Percentiles rank a stretch among this genome's conserved stretches.
Conservation (phyloP, 148 eudicot species). For the Dianthus caryophyllus region DNA sequence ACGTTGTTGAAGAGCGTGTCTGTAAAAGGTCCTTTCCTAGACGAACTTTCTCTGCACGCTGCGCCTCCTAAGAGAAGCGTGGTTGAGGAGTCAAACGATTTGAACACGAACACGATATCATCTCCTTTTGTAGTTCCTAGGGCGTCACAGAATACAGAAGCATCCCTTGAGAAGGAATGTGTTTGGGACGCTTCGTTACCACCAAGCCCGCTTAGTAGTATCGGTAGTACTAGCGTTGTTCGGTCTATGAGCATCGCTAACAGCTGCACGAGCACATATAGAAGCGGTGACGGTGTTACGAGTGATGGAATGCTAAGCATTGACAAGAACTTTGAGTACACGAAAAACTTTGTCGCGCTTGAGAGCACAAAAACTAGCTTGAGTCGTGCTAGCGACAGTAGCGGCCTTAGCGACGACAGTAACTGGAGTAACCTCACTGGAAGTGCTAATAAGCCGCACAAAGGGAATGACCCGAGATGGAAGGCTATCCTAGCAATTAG, state of each 20-base stretch:
- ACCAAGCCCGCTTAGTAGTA: slow-evolving; percentile 84
- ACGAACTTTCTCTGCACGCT: slow-evolving; percentile 51
- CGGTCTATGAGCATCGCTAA: slow-evolving; percentile 79
- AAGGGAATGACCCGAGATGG: slow-evolving; percentile 92
- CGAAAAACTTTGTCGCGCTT: slow-evolving; percentile 53
- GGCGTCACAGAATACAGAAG: slow-evolving; percentile 53
- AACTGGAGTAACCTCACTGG: slow-evolving; percentile 91
- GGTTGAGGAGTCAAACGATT: slow-evolving; percentile 48
- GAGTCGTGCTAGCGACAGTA: slow-evolving; percentile 86
- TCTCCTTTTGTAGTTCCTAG: slow-evolving; percentile 41
- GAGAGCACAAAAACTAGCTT: slow-evolving; percentile 86
- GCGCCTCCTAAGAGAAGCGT: slow-evolving; percentile 42
- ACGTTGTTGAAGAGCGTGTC: slow-evolving; percentile 60
- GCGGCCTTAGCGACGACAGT: slow-evolving; percentile 92
- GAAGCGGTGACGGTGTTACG: slow-evolving; percentile 56
- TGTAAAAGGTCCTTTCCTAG: slow-evolving; percentile 63
- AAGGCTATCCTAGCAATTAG: slow-evolving; percentile 80
- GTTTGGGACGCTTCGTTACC: slow-evolving; percentile 92
- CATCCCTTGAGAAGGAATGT: slow-evolving; percentile 61
- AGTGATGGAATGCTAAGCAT: slow-evolving; percentile 80
- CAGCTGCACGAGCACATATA: slow-evolving; percentile 68
- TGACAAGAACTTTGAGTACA: slow-evolving; percentile 54
- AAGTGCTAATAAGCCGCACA: slow-evolving; percentile 89
- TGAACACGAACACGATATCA: slow-evolving; percentile 25
- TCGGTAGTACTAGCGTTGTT: slow-evolving; percentile 55